Conservation (phyloP, 768 basidiomycete genomes). For the Leucocoprinus sp. region DNA sequence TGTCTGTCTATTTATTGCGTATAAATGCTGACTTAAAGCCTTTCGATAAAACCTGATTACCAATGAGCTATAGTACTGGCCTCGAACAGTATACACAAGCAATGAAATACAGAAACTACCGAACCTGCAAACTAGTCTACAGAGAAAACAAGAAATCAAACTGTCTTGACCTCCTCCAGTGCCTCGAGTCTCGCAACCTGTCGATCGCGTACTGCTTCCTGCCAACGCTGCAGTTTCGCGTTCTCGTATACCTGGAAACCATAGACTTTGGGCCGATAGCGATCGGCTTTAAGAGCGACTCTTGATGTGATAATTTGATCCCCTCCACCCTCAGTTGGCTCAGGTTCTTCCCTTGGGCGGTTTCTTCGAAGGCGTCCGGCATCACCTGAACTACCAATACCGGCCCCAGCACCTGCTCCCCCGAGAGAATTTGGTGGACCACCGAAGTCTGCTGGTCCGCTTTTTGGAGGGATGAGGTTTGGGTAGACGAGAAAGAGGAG, state of each 20-base stretch:
- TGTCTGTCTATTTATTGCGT: too few relatives aligned
- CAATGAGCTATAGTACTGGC: too few relatives aligned
- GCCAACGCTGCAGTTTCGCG: slow-evolving; percentile 92
- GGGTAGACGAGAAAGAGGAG: slow-evolving; percentile 97
- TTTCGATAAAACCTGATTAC: too few relatives aligned
- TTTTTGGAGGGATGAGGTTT: slow-evolving; percentile 81
- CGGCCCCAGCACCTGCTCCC: not conserved
- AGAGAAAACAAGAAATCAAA: not conserved
- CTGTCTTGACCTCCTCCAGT: slow-evolving; percentile 9
- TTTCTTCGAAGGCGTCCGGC: slow-evolving; percentile 20
- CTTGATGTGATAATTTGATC: slow-evolving; percentile 70
- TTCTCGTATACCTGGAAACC: slow-evolving; percentile 95
- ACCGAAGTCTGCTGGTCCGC: slow-evolving; percentile 32
- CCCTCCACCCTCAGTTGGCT: slow-evolving; percentile 51
- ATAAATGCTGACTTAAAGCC: too few relatives aligned
- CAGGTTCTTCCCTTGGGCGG: slow-evolving; percentile 42
- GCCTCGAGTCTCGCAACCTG: slow-evolving; percentile 22
- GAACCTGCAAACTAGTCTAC: not conserved
- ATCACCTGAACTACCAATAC: slow-evolving; percentile 13
- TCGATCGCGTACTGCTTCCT: slow-evolving; percentile 88
- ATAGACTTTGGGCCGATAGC: slow-evolving; percentile 90
- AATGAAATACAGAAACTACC: too few relatives aligned
- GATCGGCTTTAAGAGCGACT: slow-evolving; percentile 83
- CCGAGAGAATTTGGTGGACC: slow-evolving; percentile 8
- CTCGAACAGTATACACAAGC: too few relatives aligned